These are phyloP conservation scores for Ceratocystis huliohia DNA, from an alignment of 2,329 filamentous ascomycete species.

Conservation along the genomic window DNA sequence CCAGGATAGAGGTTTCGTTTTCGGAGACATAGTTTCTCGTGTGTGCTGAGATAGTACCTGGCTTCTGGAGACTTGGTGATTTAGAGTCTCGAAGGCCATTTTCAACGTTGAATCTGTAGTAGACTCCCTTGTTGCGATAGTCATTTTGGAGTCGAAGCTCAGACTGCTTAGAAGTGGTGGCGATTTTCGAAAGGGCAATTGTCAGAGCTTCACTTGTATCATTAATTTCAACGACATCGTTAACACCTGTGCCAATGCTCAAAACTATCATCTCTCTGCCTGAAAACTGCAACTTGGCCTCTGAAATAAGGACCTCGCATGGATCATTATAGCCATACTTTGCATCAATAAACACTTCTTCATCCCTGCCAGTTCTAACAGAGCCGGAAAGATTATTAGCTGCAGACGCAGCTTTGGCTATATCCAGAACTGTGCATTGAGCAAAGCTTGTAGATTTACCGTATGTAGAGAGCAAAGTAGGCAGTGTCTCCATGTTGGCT, in stretches of 20 bases:
- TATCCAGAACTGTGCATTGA: constrained; percentile 26
- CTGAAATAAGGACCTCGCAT: constrained; percentile 25
- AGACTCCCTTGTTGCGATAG: constrained; percentile 22
- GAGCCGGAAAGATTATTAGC: constrained; percentile 27
- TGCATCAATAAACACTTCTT: constrained; percentile 26
- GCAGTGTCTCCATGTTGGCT: constrained; percentile 17
- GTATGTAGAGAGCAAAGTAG: constrained; percentile 25
- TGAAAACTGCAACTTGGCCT: constrained; percentile 25
- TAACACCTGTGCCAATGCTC: constrained; percentile 26
- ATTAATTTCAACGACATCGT: constrained; percentile 22
- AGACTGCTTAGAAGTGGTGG: neutral
- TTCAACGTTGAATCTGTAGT: constrained; percentile 26
- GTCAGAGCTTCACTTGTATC: constrained; percentile 10
- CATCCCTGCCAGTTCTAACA: constrained; percentile 24
- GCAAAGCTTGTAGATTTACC: constrained; percentile 22
- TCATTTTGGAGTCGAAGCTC: constrained; percentile 13
- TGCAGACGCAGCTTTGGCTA: constrained; percentile 26
- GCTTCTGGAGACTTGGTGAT: too few relatives aligned
- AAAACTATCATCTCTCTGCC: constrained; percentile 21
- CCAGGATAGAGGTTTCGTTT: too few relatives aligned
- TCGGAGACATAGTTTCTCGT: too few relatives aligned
- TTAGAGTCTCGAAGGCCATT: constrained; percentile 21
- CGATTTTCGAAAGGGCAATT: neutral
- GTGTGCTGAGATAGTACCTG: too few relatives aligned
- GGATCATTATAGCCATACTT: constrained; percentile 28